These are phyloP conservation scores for Sarcodon aspratus DNA, from an alignment of 768 basidiomycete species.

Conservation along the genomic window DNA sequence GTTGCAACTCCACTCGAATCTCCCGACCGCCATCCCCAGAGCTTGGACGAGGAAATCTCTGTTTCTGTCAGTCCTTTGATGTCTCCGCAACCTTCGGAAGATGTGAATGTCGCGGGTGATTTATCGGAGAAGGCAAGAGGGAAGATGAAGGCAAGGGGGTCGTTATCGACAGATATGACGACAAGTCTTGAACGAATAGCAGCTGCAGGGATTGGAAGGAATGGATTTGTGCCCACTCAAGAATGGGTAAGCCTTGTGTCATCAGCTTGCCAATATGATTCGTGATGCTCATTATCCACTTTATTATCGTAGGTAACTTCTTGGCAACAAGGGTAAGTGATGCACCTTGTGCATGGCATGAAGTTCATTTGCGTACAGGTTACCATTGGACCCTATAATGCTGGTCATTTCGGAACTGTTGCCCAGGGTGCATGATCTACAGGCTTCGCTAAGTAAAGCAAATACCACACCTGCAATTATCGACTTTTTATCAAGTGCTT, in stretches of 20 bases:
- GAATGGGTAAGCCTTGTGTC: constrained; percentile 67
- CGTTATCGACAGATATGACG: constrained; percentile 38
- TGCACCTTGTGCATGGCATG: background rate
- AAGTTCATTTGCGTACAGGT: constrained; percentile 25
- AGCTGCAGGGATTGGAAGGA: constrained; percentile 66
- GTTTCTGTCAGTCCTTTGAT: constrained; percentile 33
- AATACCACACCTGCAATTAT: constrained; percentile 59
- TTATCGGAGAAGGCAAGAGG: constrained; percentile 85
- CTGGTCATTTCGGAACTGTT: constrained; percentile 80
- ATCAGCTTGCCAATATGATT: background rate
- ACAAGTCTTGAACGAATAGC: constrained; percentile 52
- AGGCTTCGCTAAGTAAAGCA: constrained; percentile 49
- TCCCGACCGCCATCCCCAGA: constrained; percentile 11
- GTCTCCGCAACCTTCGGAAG: constrained; percentile 19
- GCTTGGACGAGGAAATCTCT: constrained; percentile 9
- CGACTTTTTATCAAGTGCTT: constrained; percentile 62
- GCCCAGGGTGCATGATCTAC: constrained; percentile 75
- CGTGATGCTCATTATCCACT: background rate
- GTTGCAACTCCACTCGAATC: constrained; percentile 7
- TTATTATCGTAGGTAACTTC: constrained; percentile 53
- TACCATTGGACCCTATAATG: constrained; percentile 84
- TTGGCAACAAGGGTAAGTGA: constrained; percentile 87
- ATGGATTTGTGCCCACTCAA: constrained; percentile 91
- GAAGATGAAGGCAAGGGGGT: constrained; percentile 75
- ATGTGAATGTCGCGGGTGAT: constrained; percentile 14